Conservation (phyloP, 352 stramenopile species). For the Elongisporangium anandrum region DNA sequence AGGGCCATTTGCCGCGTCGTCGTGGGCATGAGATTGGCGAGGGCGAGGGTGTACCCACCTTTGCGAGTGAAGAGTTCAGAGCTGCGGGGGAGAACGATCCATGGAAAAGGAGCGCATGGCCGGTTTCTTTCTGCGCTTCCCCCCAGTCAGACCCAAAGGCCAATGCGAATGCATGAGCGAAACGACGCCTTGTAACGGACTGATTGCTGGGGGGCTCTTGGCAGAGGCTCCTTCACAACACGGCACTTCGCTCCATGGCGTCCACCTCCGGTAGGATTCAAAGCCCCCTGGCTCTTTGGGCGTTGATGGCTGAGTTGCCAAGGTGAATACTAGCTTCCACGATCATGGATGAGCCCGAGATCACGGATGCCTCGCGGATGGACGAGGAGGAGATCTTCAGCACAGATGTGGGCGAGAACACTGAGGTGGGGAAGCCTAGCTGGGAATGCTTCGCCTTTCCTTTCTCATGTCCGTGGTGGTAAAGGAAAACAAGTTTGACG, state of each 20-base stretch:
- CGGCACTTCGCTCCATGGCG: background rate
- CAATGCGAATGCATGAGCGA: background rate
- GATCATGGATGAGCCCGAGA: conserved; percentile 41
- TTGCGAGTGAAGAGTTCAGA: background rate
- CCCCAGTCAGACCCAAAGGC: background rate
- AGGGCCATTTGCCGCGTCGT: background rate
- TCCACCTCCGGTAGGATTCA: background rate
- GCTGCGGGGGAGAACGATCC: background rate
- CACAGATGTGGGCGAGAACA: conserved; percentile 62
- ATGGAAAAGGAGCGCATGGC: background rate
- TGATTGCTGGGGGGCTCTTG: background rate
- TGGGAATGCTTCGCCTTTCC: background rate
- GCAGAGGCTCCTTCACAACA: background rate
- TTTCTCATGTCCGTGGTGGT: background rate
- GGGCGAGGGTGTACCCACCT: background rate
- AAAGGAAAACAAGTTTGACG: conserved; percentile 67
- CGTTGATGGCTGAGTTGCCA: background rate
- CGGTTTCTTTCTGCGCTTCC: background rate
- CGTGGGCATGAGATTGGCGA: background rate
- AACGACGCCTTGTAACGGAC: background rate
- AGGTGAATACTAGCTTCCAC: background rate
- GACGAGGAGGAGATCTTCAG: conserved; percentile 68
- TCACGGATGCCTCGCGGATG: conserved; percentile 21
- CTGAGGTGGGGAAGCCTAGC: conserved; percentile 21
- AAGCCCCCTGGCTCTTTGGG: background rate